Conservation (phyloP, 805 yeast species). For the Wickerhamiella dianesei region DNA sequence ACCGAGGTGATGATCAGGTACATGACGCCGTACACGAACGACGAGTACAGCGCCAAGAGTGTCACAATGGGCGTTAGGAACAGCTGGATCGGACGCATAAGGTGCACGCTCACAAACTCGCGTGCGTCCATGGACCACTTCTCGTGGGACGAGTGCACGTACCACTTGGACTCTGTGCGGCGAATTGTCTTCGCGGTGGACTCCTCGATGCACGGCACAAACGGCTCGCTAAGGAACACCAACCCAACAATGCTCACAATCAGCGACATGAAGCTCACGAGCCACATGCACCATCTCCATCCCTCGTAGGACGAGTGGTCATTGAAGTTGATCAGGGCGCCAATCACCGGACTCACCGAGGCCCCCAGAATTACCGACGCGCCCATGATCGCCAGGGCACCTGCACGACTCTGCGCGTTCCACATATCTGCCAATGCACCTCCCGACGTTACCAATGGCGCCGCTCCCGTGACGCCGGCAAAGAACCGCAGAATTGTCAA, state of each 20-base stretch:
- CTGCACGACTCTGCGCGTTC: constrained; percentile 23
- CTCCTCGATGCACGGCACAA: constrained; percentile 38
- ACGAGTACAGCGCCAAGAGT: constrained; percentile 29
- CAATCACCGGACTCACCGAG: constrained; percentile 20
- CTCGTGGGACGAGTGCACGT: constrained; percentile 85
- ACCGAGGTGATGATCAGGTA: constrained; percentile 31
- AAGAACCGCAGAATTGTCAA: constrained; percentile 62
- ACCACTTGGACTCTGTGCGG: constrained; percentile 61
- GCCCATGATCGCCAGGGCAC: constrained; percentile 13
- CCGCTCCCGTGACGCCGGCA: constrained; percentile 71
- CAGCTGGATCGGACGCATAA: constrained; percentile 68
- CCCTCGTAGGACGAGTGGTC: constrained; percentile 27
- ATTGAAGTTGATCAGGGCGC: constrained; percentile 24
- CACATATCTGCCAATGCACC: constrained; percentile 19
- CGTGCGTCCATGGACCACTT: constrained; percentile 55
- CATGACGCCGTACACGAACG: constrained; percentile 32
- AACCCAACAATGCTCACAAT: constrained; percentile 28
- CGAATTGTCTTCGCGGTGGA: constrained; percentile 51
- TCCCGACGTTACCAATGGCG: constrained; percentile 28
- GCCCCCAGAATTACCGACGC: constrained; percentile 12
- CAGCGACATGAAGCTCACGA: constrained; percentile 32
- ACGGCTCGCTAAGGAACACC: constrained; percentile 27
- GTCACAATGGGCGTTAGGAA: constrained; percentile 37
- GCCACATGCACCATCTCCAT: constrained; percentile 50
- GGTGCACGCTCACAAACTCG: constrained; percentile 57